A percentile compares a stretch with the other conserved stretches of the same genome.
phyloP scores from a whole-genome alignment of 352 stramenopile genomes.

The Globisporangium acanthophoron region DNA sequence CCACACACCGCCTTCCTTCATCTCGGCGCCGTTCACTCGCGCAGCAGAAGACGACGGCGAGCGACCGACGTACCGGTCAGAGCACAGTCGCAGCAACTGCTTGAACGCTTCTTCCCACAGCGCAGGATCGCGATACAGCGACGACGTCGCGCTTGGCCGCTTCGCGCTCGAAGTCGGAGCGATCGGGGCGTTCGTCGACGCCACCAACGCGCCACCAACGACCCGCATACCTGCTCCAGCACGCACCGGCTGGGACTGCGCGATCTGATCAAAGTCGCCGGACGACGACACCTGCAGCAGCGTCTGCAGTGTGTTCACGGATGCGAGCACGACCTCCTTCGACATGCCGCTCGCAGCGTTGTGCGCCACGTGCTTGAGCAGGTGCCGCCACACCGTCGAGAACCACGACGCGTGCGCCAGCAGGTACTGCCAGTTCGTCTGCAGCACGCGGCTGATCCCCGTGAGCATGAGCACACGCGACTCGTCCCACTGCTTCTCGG shows the following conservation, averaged over 20 bases:
- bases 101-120: constrained; percentile 71
- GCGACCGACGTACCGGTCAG: constrained; percentile 26
- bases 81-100: constrained; percentile 51
- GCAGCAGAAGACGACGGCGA: not conserved
- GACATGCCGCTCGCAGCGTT: constrained; percentile 49
- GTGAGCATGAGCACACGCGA: constrained; percentile 94
- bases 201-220: constrained; percentile 78
- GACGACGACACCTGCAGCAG: constrained; percentile 76
- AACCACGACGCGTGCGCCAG: constrained; percentile 61
- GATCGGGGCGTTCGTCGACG: constrained; percentile 7
- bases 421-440: constrained; percentile 74
- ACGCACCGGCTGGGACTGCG: constrained; percentile 67
- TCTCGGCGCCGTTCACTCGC: not conserved
- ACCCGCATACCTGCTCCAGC: constrained; percentile 87
- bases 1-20: constrained; percentile 9
- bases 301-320: constrained; percentile 73
- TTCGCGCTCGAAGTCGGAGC: constrained; percentile 10
- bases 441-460: constrained; percentile 92
- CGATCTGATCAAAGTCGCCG: constrained; percentile 66
- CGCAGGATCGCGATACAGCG: constrained; percentile 32
- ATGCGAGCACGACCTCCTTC: constrained; percentile 75
- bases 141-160: constrained; percentile 9
- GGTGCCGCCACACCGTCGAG: constrained; percentile 46
- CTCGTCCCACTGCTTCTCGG: constrained; percentile 96
- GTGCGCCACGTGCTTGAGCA: constrained; percentile 55